A percentile compares a stretch with the other conserved stretches of the same genome.
phyloP scores from a whole-genome alignment of 805 yeast genomes.

The Candida germanica region DNA sequence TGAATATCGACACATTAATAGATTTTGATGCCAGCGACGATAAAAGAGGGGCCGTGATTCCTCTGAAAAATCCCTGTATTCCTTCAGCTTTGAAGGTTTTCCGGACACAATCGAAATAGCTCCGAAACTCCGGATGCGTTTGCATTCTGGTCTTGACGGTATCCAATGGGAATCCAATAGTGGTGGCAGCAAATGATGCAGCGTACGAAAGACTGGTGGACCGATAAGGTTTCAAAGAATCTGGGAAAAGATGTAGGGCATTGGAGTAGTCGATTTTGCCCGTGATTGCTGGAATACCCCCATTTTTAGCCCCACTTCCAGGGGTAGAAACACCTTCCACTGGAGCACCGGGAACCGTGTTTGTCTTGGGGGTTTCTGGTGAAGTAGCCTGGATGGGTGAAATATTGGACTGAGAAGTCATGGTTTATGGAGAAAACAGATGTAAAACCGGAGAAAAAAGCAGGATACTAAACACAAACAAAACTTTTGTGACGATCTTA shows the following conservation, averaged over 20 bases:
- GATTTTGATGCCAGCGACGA: constrained; percentile 66
- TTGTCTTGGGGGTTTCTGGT: too few species aligned
- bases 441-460: too few species aligned
- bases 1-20: constrained; percentile 61
- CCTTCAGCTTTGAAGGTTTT: constrained; percentile 64
- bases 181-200: constrained; percentile 60
- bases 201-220: constrained; percentile 61
- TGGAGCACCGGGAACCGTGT: too few species aligned
- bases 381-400: too few species aligned
- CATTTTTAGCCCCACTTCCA: too few species aligned
- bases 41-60: constrained; percentile 69
- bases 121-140: constrained; percentile 58
- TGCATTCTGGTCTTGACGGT: constrained; percentile 87
- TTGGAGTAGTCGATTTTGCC: constrained; percentile 46
- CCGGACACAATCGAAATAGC: constrained; percentile 54
- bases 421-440: too few species aligned
- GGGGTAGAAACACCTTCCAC: too few species aligned
- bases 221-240: constrained; percentile 46
- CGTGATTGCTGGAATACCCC: constrained; percentile 55
- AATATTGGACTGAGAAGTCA: too few species aligned
- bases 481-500: too few species aligned
- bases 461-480: too few species aligned
- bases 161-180: constrained; percentile 80
- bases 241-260: constrained; percentile 51
- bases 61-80: constrained; percentile 66